A percentile compares a stretch with the other conserved stretches of the same genome.
phyloP scores from a whole-genome alignment of 2,329 filamentous ascomycete species.

The Ophiostoma pallidulum region DNA sequence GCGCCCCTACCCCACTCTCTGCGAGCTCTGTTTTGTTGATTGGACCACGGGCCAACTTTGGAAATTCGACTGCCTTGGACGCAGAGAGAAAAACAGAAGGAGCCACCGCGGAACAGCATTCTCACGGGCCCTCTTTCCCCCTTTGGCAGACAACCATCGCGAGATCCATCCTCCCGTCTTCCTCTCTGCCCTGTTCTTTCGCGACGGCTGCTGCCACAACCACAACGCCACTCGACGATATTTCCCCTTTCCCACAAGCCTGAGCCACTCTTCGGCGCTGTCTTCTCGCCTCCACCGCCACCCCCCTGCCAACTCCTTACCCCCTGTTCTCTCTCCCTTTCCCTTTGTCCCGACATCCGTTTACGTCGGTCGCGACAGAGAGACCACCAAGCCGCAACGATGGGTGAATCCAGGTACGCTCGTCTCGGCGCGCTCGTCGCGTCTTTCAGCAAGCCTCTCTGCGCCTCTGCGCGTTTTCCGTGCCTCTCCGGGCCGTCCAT shows the following conservation, averaged over 20 bases:
- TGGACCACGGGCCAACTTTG: conserved; percentile 7
- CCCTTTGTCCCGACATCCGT: too few species aligned
- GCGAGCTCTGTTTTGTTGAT: conserved; percentile 14
- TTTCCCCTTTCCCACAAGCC: too few species aligned
- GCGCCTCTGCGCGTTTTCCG: neutral
- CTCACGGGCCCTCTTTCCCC: neutral
- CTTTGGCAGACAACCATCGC: neutral
- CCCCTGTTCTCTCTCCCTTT: neutral
- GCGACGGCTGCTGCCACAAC: too few species aligned
- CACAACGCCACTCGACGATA: too few species aligned
- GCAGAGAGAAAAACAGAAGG: neutral
- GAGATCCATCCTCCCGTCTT: neutral
- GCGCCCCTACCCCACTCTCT: conserved; percentile 10
- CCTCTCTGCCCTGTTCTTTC: too few species aligned
- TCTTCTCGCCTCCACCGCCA: too few species aligned
- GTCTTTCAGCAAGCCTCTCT: neutral
- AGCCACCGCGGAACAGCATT: neutral
- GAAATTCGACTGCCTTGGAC: conserved; percentile 6
- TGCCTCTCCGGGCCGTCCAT: neutral
- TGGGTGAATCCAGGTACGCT: conserved; percentile 18
- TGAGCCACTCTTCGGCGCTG: too few species aligned
- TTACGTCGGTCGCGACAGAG: too few species aligned
- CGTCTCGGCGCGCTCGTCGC: too few species aligned
- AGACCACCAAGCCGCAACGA: conserved; percentile 7
- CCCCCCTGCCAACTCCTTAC: too few species aligned